A percentile compares a stretch with the other conserved stretches of the same genome.
Conservation (phyloP, 1,284 basidiomycete species). For the Farysia itapuensis region DNA sequence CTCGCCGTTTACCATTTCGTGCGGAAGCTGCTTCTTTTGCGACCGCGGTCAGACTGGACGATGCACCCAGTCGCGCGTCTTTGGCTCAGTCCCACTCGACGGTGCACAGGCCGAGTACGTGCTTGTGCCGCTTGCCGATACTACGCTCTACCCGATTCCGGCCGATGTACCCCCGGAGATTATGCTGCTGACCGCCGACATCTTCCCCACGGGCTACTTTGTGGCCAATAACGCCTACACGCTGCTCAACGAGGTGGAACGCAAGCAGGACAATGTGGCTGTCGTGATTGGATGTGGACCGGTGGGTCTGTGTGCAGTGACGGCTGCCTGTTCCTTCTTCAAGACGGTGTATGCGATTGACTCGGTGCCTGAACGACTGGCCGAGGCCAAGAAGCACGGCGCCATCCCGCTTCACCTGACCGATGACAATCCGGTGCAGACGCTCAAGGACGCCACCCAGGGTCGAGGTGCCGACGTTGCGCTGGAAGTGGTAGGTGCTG, state of each 20-base stretch:
- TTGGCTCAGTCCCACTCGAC: constrained; percentile 73
- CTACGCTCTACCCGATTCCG: constrained; percentile 71
- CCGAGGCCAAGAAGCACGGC: constrained; percentile 52
- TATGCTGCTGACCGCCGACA: constrained; percentile 70
- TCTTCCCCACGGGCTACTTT: constrained; percentile 65
- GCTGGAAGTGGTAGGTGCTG: constrained; percentile 76
- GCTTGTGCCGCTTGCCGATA: constrained; percentile 74
- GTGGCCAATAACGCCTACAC: constrained; percentile 70
- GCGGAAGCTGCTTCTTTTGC: constrained; percentile 66
- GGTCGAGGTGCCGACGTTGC: constrained; percentile 62
- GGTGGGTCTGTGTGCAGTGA: constrained; percentile 62
- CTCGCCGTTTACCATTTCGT: constrained; percentile 80
- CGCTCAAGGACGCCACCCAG: constrained; percentile 38
- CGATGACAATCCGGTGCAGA: constrained; percentile 32
- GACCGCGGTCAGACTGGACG: constrained; percentile 74
- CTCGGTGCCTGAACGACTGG: constrained; percentile 53
- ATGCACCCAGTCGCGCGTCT: constrained; percentile 70
- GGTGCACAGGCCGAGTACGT: constrained; percentile 88
- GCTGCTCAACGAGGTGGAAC: constrained; percentile 44
- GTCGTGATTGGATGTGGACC: constrained; percentile 62
- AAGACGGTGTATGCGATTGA: constrained; percentile 58
- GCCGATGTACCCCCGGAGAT: constrained; percentile 62
- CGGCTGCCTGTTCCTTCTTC: constrained; percentile 61
- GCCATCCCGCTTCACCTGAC: constrained; percentile 51
- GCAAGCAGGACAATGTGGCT: constrained; percentile 32